Base-by-base conservation (phyloP, 2,329 filamentous ascomycete species). In the Ophiognomonia clavigignenti-juglandacearum region DNA sequence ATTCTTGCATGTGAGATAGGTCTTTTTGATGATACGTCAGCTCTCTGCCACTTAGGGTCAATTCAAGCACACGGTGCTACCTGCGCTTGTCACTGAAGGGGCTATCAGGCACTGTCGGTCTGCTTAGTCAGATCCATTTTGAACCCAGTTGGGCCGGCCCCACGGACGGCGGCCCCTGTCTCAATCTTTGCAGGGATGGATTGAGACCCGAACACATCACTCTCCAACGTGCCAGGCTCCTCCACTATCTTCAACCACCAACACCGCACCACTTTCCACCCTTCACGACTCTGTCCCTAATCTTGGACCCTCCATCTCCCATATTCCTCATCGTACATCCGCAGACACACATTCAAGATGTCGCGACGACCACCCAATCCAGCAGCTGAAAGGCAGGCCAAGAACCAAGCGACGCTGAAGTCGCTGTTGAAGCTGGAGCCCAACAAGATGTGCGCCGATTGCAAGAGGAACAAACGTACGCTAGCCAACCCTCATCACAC, bases 371-470 rank as follows among this genome's bases (percentile, higher is more conserved):
- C 81, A 51, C 80, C 82, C 50, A 88, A 89, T 69, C 83, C 88
- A 63, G 83, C 83, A 55, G 86, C 88, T 57, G 88, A 95, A 70
- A 84, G 88, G 68, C 88, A 90, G 60, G 91, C 91, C 61, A 87
- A 95, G 71, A 98, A 98, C 72, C 85, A 88, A 67, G 83, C 85
- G 65, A 95, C 90, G 37, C 88, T 98, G 68, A 97, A 97, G 76
- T 90, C 81, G 64, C 80, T 98, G 58, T 76, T 97, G 65, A 98
- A 97, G 73, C 73, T 98, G 57, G 92, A 97, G 63, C 74, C 83
- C 53, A 98, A 98, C 74, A 98, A 98, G 75, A 82, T 87, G 64
- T 98, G 93, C 75, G 89, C 92, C 52, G 93, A 98, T 69, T 98
- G 93, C 81, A 98, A 98, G 77, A 84, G 86, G 66, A 98, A 97